Evolutionary conservation across 192 early-diverging fungal species (phyloP).

Genomic region (Phycomyces blakesleeanus): DNA sequence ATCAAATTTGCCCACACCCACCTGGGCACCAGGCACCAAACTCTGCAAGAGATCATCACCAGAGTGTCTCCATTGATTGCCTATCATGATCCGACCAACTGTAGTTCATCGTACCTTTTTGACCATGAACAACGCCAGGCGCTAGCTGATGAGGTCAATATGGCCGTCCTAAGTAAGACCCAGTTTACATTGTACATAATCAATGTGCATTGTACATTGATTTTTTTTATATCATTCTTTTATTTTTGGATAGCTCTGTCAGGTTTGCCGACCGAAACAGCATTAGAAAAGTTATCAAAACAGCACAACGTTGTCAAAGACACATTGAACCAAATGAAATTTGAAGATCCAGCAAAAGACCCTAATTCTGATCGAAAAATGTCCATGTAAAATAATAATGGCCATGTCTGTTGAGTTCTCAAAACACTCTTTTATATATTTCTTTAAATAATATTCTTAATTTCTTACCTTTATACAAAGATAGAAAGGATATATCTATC

Average conservation of each 20-base stretch:
- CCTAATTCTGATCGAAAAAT: too few relatives aligned
- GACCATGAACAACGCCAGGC: slow-evolving; percentile 7
- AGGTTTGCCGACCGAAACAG: neutral
- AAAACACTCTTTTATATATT: too few relatives aligned
- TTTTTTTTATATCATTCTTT: too few relatives aligned
- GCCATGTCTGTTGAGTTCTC: too few relatives aligned
- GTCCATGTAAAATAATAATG: too few relatives aligned
- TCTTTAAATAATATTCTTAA: too few relatives aligned
- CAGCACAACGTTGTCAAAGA: neutral
- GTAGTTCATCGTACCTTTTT: slow-evolving; percentile 4
- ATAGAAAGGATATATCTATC: too few relatives aligned
- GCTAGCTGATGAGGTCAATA: slow-evolving; percentile 14
- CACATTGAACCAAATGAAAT: too few relatives aligned
- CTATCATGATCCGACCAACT: slow-evolving; percentile 7
- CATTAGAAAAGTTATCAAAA: slow-evolving; percentile 1
- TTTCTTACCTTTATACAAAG: too few relatives aligned
- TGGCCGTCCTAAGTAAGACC: slow-evolving; percentile 9
- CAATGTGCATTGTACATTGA: too few relatives aligned
- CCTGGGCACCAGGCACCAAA: neutral
- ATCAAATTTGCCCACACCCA: slow-evolving; percentile 12
- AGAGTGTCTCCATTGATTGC: slow-evolving; percentile 15
- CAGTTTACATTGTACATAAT: too few relatives aligned
- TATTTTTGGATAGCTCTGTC: slow-evolving; percentile 4
- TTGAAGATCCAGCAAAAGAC: too few relatives aligned
- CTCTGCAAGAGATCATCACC: neutral